A percentile compares a stretch with the other conserved stretches of the same genome.
phyloP scores from a whole-genome alignment of 805 yeast species.

The Sugiyamaella floridensis region DNA sequence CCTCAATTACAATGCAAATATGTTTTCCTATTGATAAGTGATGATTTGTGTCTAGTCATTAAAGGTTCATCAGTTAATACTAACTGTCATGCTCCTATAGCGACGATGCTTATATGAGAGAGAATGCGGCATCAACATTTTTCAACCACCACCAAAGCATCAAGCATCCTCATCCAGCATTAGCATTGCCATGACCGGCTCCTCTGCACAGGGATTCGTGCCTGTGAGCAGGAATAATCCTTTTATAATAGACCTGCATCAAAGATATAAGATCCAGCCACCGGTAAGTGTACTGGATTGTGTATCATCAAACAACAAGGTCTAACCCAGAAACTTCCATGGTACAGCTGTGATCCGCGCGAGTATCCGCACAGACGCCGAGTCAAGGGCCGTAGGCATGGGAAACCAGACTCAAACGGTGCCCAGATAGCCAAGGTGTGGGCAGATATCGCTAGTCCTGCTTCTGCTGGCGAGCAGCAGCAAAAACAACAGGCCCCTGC shows the following conservation, averaged over 20 bases:
- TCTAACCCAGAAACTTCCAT: constrained; percentile 8
- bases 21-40: no score
- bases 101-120: neutral
- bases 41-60: no score
- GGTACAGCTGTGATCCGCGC: constrained; percentile 9
- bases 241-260: constrained; percentile 11
- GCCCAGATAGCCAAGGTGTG: neutral
- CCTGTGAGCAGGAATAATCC: constrained; percentile 13
- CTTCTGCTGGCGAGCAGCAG: neutral
- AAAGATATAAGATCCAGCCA: neutral
- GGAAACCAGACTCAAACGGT: neutral
- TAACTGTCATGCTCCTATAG: neutral
- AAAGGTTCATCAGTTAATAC: no score
- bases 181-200: neutral
- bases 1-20: no score
- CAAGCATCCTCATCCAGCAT: neutral
- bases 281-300: neutral
- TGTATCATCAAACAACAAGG: neutral
- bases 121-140: constrained; percentile 1
- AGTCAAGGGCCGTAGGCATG: neutral
- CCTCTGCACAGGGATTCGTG: constrained; percentile 2
- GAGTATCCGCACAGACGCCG: constrained; percentile 9
- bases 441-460: constrained; percentile 4
- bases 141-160: neutral
- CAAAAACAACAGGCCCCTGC: neutral